Evolutionary conservation across 225 moss, liverwort and hornwort species (phyloP), one percentile per base, ranked within the genome.

Genomic region (Polytrichum formosum): DNA sequence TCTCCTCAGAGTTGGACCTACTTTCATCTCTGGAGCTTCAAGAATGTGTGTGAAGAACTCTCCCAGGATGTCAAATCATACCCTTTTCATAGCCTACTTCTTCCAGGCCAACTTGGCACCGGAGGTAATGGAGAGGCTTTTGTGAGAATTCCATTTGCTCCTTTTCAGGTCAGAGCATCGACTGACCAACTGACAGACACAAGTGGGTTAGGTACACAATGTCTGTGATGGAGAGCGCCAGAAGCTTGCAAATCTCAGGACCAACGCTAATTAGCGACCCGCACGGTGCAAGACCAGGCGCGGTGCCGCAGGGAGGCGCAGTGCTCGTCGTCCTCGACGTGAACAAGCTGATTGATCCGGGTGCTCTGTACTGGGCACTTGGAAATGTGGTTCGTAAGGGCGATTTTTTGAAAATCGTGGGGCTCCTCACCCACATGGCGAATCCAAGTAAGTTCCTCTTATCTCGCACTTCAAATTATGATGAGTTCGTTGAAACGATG

Each of bases 341-440:
- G 63, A 79, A 81, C 80, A 86, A 80, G 67, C 54, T 27, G n/a
- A 74, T 72, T 6, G 46, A 53, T 55, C 69, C 83, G 2, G 63
- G 76, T 46, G 78, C 83, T 4, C 81, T 87, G 27, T 81, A 87
- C 70, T 87, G 87, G 87, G 83, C 87, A 3, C 78, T 87, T 6
- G 72, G 81, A 58, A 87, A 87, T 25, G 83, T 87, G 33, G 74
- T 64, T 29, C 87, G 87, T 26, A 81, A 76, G 18, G 87, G 87
- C 2, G 87, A 87, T 5, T 73, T 78, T 60, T 73, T 87, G 46
- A 87, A 81, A 74, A 79, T 87, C 72, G 55, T 81, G 3, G 87
- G 87, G 73, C 72, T 87, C 55, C 27, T 87, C 64, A 87, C 81
- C 1, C 80, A 83, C 5, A 26, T 73, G 56, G 61, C 29, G 68